Percentiles rank a stretch among this genome's conserved stretches.
Conservation (phyloP, 345 rosid genomes). For the Garcia nutans region DNA sequence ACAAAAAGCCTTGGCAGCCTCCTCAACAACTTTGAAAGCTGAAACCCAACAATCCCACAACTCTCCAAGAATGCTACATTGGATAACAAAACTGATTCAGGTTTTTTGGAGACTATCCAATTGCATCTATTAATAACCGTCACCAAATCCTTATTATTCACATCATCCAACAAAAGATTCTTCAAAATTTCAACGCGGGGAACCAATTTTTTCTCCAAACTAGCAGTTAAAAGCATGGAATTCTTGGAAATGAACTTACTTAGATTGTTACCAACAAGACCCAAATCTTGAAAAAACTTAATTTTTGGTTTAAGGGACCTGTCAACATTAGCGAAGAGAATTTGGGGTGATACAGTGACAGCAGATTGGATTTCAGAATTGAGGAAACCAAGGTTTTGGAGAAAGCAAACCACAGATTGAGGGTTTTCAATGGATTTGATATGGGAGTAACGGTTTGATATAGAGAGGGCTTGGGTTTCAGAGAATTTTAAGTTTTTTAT, state of each 20-base stretch:
- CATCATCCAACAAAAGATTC: constrained; percentile 22
- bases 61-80: constrained; percentile 30
- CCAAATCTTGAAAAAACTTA: constrained; percentile 32
- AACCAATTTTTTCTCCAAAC: constrained; percentile 32
- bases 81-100: constrained; percentile 20
- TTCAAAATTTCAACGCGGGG: constrained; percentile 29
- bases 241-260: constrained; percentile 28
- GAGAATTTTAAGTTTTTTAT: constrained; percentile 12
- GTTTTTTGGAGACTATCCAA: constrained; percentile 20
- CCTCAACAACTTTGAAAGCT: constrained; percentile 29
- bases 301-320: constrained; percentile 36
- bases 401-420: constrained; percentile 6
- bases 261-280: constrained; percentile 28
- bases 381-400: constrained; percentile 29
- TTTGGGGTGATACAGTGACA: constrained; percentile 15
- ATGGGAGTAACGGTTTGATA: constrained; percentile 12
- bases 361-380: constrained; percentile 24
- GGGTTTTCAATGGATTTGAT: constrained; percentile 26
- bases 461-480: constrained; percentile 12
- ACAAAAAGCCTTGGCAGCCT: constrained; percentile 38
- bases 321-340: constrained; percentile 26
- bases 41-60: constrained; percentile 38
- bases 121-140: constrained; percentile 23
- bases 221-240: constrained; percentile 14
- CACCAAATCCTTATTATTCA: constrained; percentile 25